Conservation (phyloP, 2,329 filamentous ascomycete genomes). For the Phyllosticta paracitricarpa region DNA sequence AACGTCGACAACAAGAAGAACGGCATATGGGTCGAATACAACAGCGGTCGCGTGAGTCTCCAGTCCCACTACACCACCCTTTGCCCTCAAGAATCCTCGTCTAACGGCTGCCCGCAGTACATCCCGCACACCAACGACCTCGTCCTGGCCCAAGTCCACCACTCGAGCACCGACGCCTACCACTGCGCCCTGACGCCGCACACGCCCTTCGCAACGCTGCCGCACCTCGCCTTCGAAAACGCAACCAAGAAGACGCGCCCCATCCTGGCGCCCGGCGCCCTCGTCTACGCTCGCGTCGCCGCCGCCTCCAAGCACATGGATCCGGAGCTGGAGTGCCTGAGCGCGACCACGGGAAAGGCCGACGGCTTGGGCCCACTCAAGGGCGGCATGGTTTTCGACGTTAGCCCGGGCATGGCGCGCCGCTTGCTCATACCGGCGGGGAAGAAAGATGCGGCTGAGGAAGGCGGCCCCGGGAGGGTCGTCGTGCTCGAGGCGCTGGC, state of each 20-base stretch:
- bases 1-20: slow-evolving; percentile 63
- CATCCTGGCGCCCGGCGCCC: slow-evolving; percentile 58
- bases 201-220: slow-evolving; percentile 57
- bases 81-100: not conserved
- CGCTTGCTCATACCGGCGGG: slow-evolving; percentile 53
- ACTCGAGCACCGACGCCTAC: slow-evolving; percentile 66
- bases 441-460: slow-evolving; percentile 40
- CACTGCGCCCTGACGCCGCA: slow-evolving; percentile 64
- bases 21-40: slow-evolving; percentile 65
- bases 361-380: slow-evolving; percentile 77
- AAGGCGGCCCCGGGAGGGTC: slow-evolving; percentile 32
- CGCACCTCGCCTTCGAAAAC: slow-evolving; percentile 84
- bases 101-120: slow-evolving; percentile 47
- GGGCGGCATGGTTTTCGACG: slow-evolving; percentile 75
- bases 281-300: slow-evolving; percentile 81
- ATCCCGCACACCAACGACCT: slow-evolving; percentile 71
- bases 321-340: slow-evolving; percentile 75
- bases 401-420: slow-evolving; percentile 74
- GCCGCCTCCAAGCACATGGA: slow-evolving; percentile 48
- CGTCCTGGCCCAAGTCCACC: slow-evolving; percentile 77
- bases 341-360: slow-evolving; percentile 73
- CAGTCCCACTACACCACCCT: slow-evolving; percentile 15
- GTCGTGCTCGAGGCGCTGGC: slow-evolving; percentile 73
- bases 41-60: slow-evolving; percentile 54
- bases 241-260: slow-evolving; percentile 89